phyloP scores from a whole-genome alignment of 2,329 filamentous ascomycete species.

The Metarhizium album region DNA sequence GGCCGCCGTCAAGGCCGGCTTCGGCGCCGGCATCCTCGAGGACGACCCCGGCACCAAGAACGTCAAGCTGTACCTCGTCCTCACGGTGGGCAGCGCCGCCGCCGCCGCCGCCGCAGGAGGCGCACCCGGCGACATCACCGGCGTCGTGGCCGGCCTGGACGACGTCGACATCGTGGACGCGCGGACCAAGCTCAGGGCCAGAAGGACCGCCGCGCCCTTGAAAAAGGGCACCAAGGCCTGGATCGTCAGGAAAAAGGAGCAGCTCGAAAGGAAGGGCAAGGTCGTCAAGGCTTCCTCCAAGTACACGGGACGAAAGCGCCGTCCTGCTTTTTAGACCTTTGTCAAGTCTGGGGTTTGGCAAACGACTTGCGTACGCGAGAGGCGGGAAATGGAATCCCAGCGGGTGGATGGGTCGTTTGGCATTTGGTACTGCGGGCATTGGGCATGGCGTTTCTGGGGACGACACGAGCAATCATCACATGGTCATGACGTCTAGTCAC shows the following conservation, averaged over 20 bases:
- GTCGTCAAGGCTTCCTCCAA: constrained; percentile 86
- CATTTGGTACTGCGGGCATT: constrained; percentile 10
- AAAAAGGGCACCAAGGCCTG: constrained; percentile 79
- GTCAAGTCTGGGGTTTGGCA: too few relatives aligned
- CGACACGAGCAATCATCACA: constrained; percentile 1
- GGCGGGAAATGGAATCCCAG: too few relatives aligned
- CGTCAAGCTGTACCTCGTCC: constrained; percentile 86
- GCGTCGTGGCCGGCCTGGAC: constrained; percentile 81
- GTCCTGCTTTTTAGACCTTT: constrained; percentile 63
- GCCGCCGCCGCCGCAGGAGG: constrained; percentile 25
- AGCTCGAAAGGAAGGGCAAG: constrained; percentile 92
- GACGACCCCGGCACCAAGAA: constrained; percentile 97
- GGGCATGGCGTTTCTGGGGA: constrained; percentile 17
- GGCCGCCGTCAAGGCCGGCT: constrained; percentile 86
- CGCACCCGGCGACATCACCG: constrained; percentile 77
- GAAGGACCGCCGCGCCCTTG: constrained; percentile 35
- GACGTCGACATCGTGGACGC: constrained; percentile 72
- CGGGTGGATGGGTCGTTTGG: too few relatives aligned
- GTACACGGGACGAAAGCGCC: constrained; percentile 85
- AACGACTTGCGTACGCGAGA: too few relatives aligned
- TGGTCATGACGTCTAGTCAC: constrained; percentile 2
- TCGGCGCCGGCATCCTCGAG: constrained; percentile 87
- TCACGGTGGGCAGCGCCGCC: constrained; percentile 66
- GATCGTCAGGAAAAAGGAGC: constrained; percentile 80
- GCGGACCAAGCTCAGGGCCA: constrained; percentile 37